Evolutionary conservation across 2,329 filamentous ascomycete genomes (phyloP).

Genomic region (Aspergillus awamori): DNA sequence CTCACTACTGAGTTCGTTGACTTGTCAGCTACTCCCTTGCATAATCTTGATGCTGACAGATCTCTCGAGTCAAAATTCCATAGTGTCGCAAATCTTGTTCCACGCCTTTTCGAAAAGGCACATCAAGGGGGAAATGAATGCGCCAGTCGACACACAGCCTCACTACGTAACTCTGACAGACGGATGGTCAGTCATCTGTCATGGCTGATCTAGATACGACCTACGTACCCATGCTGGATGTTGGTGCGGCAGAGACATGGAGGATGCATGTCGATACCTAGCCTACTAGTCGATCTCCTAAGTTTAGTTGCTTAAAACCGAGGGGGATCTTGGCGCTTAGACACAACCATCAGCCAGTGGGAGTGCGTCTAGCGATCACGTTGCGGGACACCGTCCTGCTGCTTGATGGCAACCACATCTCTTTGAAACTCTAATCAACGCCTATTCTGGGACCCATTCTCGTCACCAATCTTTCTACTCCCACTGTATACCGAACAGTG

Average conservation of each 20-base stretch:
- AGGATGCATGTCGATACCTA: not conserved
- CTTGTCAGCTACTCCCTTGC: not conserved
- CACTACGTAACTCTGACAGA: not conserved
- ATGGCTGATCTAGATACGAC: not conserved
- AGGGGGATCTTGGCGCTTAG: constrained; percentile 3
- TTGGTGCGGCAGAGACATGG: not conserved
- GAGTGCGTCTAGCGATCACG: not conserved
- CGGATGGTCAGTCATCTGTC: not conserved
- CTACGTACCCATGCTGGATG: not conserved
- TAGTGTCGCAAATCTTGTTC: not conserved
- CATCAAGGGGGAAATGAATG: not conserved
- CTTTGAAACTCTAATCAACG: not conserved
- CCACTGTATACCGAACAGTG: too few species aligned
- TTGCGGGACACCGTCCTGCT: not conserved
- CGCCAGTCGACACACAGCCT: too few species aligned
- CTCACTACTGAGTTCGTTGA: not conserved
- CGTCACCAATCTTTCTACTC: not conserved
- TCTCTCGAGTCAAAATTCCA: not conserved
- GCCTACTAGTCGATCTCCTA: not conserved
- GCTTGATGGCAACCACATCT: not conserved
- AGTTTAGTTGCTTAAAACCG: not conserved
- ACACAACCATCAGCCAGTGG: not conserved
- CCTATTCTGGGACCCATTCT: not conserved
- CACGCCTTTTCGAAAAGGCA: not conserved
- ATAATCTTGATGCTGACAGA: not conserved